A percentile compares a stretch with the other conserved stretches of the same genome.
Evolutionary conservation across 495 filamentous ascomycete species (phyloP).

Genomic region (Xylaria telfairii): DNA sequence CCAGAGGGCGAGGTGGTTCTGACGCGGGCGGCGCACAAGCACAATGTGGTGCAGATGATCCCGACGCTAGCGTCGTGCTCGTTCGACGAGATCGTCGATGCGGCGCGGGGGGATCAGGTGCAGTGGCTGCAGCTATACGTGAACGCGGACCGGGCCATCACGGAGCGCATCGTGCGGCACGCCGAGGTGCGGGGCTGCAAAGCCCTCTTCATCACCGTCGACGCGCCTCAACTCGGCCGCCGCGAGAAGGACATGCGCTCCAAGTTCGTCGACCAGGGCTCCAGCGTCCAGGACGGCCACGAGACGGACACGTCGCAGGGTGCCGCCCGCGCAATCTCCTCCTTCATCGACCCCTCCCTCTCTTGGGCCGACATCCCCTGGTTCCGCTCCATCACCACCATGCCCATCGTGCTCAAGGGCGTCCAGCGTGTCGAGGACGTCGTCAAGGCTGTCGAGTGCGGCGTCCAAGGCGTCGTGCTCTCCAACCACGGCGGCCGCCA

Average conservation of each 20-base stretch:
- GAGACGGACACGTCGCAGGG: slow-evolving; percentile 87
- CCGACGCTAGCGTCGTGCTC: slow-evolving; percentile 97
- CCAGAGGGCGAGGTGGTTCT: slow-evolving; percentile 91
- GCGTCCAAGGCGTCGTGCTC: slow-evolving; percentile 90
- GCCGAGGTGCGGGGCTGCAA: slow-evolving; percentile 93
- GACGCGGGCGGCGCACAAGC: slow-evolving; percentile 79
- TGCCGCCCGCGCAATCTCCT: slow-evolving; percentile 86
- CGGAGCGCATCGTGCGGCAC: slow-evolving; percentile 85
- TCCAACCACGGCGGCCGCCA: slow-evolving; percentile 98
- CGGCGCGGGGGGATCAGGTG: slow-evolving; percentile 76
- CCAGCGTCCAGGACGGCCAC: slow-evolving; percentile 76
- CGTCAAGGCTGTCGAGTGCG: slow-evolving; percentile 77
- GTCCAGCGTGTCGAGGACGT: slow-evolving; percentile 97
- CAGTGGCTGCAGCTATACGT: slow-evolving; percentile 99
- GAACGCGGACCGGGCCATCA: slow-evolving; percentile 94
- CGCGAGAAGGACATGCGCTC: slow-evolving; percentile 94
- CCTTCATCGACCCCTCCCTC: slow-evolving; percentile 91
- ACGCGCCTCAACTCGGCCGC: slow-evolving; percentile 93
- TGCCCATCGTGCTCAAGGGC: slow-evolving; percentile 97
- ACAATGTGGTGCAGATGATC: slow-evolving; percentile 95
- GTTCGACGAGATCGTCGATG: slow-evolving; percentile 96
- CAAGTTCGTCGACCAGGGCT: slow-evolving; percentile 88
- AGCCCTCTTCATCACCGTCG: slow-evolving; percentile 97
- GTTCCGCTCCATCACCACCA: slow-evolving; percentile 89
- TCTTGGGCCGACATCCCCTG: slow-evolving; percentile 95